These are phyloP conservation scores for Candida glaebosa DNA, from an alignment of 805 yeast species.

Conservation along the genomic window DNA sequence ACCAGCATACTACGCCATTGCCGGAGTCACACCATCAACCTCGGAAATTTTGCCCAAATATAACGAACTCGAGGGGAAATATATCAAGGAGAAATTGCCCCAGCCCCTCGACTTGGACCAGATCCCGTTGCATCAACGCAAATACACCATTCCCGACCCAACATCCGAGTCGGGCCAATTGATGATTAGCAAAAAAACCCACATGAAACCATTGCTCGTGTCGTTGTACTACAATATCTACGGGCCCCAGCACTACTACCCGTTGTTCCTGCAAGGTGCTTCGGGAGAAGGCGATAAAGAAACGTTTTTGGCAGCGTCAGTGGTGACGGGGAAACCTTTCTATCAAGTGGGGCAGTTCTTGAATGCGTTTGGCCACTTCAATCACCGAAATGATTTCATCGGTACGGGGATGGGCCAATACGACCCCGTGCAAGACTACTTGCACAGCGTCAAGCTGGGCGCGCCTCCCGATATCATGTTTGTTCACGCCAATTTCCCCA, in stretches of 20 bases:
- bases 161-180: slow-evolving; percentile 41
- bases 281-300: slow-evolving; percentile 84
- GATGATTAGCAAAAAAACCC: slow-evolving; percentile 38
- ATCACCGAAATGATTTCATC: slow-evolving; percentile 36
- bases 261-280: slow-evolving; percentile 42
- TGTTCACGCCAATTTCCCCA: slow-evolving; percentile 66
- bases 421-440: slow-evolving; percentile 61
- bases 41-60: slow-evolving; percentile 29
- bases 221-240: slow-evolving; percentile 41
- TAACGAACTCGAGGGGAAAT: slow-evolving; percentile 25
- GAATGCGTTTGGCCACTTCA: slow-evolving; percentile 49
- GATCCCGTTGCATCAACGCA: slow-evolving; percentile 28
- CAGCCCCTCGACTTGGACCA: slow-evolving; percentile 10
- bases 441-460: slow-evolving; percentile 8
- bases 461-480: slow-evolving; percentile 39
- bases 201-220: slow-evolving; percentile 32
- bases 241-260: slow-evolving; percentile 41
- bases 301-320: slow-evolving; percentile 69
- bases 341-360: slow-evolving; percentile 54
- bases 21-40: slow-evolving; percentile 42
- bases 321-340: slow-evolving; percentile 42
- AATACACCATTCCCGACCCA: slow-evolving; percentile 31
- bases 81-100: slow-evolving; percentile 6
- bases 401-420: slow-evolving; percentile 80
- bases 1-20: slow-evolving; percentile 68